phyloP scores from a whole-genome alignment of 176 grass and related monocot genomes.

The Oryza coarctata region DNA sequence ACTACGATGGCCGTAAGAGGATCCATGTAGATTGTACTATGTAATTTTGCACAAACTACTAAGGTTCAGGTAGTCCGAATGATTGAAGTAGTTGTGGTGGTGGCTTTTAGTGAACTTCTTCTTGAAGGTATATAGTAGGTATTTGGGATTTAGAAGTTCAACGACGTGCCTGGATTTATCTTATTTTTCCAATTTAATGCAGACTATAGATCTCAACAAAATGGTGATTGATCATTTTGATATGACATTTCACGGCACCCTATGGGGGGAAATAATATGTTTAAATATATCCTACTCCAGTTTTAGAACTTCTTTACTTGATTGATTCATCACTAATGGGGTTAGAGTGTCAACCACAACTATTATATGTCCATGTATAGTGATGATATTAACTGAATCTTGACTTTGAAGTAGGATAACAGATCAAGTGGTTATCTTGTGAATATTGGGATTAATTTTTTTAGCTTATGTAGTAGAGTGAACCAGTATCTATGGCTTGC shows the following conservation, averaged over 20 bases:
- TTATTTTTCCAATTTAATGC: background rate
- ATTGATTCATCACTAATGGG: background rate
- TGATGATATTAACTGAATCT: background rate
- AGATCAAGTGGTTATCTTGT: background rate
- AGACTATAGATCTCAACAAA: background rate
- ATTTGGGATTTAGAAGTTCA: background rate
- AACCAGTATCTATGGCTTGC: background rate
- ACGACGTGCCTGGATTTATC: background rate
- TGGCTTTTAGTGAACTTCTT: background rate
- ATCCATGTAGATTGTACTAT: background rate
- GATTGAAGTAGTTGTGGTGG: background rate
- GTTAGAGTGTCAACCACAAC: background rate
- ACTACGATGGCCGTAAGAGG: background rate
- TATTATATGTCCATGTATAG: background rate
- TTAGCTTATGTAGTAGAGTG: background rate
- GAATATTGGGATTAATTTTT: background rate
- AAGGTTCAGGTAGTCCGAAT: background rate
- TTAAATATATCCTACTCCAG: background rate
- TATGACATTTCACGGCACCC: background rate
- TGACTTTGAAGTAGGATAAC: conserved; percentile 18
- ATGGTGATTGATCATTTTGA: background rate
- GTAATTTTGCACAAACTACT: background rate
- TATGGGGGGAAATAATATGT: background rate
- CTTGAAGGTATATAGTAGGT: background rate
- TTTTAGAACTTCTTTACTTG: background rate